Evolutionary conservation across 2,329 filamentous ascomycete genomes (phyloP).

Genomic region (Calonectria pseudoreteaudii): DNA sequence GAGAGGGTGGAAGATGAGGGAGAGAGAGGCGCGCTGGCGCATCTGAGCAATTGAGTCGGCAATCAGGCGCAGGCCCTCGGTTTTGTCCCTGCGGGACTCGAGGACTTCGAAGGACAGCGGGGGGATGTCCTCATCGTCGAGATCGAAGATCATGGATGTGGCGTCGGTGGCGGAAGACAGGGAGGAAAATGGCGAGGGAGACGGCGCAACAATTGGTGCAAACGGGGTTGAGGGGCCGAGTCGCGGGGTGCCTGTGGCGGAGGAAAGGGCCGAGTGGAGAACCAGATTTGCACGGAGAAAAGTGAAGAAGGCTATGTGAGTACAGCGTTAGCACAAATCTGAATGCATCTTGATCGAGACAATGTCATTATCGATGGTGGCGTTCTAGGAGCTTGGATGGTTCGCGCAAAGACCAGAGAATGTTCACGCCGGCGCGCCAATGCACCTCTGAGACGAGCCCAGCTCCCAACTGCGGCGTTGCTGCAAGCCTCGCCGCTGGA

Average conservation of each 20-base stretch:
- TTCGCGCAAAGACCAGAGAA: background rate
- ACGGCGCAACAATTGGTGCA: constrained; percentile 56
- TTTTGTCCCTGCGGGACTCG: constrained; percentile 68
- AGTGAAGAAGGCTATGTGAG: constrained; percentile 78
- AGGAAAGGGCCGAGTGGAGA: constrained; percentile 72
- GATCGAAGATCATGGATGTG: constrained; percentile 67
- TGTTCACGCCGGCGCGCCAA: background rate
- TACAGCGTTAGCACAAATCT: constrained; percentile 28
- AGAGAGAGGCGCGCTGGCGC: constrained; percentile 73
- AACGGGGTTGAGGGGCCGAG: constrained; percentile 61
- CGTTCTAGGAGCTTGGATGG: background rate
- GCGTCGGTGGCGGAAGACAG: constrained; percentile 51
- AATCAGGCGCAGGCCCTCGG: constrained; percentile 77
- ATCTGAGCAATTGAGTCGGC: constrained; percentile 88
- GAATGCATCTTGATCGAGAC: background rate
- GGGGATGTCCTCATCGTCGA: constrained; percentile 61
- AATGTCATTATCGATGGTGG: background rate
- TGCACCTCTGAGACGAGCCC: constrained; percentile 1
- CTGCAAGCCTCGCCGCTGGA: background rate
- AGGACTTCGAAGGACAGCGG: constrained; percentile 72
- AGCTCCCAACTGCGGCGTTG: background rate
- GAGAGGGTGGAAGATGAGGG: constrained; percentile 73
- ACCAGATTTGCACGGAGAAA: constrained; percentile 85
- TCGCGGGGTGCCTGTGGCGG: constrained; percentile 73
- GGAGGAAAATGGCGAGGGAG: constrained; percentile 68